Evolutionary conservation across 352 stramenopile genomes (phyloP), one percentile per base, ranked within the genome.

Genomic region (Globisporangium carolinianum): DNA sequence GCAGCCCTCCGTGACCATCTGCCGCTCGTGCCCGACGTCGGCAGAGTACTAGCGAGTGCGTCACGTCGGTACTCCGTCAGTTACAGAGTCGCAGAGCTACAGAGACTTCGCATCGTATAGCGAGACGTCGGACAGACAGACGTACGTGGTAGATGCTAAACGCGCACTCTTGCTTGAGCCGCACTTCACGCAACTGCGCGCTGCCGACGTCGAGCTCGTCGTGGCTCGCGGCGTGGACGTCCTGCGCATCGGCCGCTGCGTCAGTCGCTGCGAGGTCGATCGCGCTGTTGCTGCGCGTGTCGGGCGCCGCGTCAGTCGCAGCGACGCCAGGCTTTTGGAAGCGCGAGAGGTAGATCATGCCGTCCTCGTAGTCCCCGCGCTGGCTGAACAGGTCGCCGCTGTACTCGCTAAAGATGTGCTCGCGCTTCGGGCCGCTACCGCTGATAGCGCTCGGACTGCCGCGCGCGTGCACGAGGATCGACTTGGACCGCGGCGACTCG

Each of bases 321-420:
- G 37, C 47, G 10, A 60, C 14, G 5, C 53, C 59, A 5, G 79
- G 83, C 48, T 91, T 91, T 42, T 73, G 72, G 52, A 93, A 89
- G 15, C 83, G 79, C 5, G 83, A 93, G 45, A 94, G 49, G 58
- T 96, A 96, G 56, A 94, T 94, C 79, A 96, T 91, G 32, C 84
- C 86, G 55, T 89, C 75, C 55, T 94, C 75, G 55, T 93, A 94
- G 49, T 91, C 85, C 9, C 85, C 84, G 11, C 77, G 80, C 62
- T 94, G 86, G 41, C 74, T 82, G 61, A 96, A 96, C 12, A 95
- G 60, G 56, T 96, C 86, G 5, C 86, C 86, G 5, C 64, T 61
- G 58, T 96, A 96, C 17, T 65, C 70, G 7, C 57, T 62, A 42
- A 93, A 85, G 11, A 89, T 79, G 43, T 71, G 68, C 35, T 87